Base-by-base conservation (phyloP, 169 alveolate species). In the Eimeria tenella region DNA sequence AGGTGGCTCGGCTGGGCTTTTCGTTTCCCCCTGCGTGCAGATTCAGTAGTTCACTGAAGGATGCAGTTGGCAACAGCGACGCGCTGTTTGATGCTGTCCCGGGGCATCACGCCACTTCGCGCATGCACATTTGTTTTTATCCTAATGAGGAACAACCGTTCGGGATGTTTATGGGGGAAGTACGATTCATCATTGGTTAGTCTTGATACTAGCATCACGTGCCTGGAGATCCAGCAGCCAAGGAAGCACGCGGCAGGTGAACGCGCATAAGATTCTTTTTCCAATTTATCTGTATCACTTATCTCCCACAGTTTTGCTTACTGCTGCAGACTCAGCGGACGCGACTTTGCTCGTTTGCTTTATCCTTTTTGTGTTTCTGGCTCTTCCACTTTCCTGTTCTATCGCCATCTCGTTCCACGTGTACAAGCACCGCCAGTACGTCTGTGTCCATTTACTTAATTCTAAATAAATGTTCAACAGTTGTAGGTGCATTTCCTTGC, bases 91-190 rank as follows among this genome's bases (percentile, higher is more conserved):
- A 58, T 25, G 56, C 90, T 56, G 56, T 58, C 31, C 90, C 75
- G 23, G 90, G 60, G 7, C 75, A 53, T 58, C 90, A 82, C 31
- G 74, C 74, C 23, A 82, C 90, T 23, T 31, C 90, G n/a, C 71
- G 74, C 55, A 82, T 82, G 74, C 63, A 82, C 74, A 31, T 82
- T 56, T 82, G 90, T 82, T 82, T 82, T 31, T 82, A 82, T 42
- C 74, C 90, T 11, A 82, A 82, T 82, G 90, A 82, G 19, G 90
- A 82, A 58, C 90, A 82, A 74, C 90, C 90, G 4, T 82, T 56
- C 58, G 90, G 90, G 11, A 4, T 82, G 13, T 82, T 82, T 25
- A 23, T 82, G 90, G 90, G 90, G 56, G 90, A 82, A 58, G 90
- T 82, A 21, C 90, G 74, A 31, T 82, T 82, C 25, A 74, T 82